Conservation (phyloP, 2,329 filamentous ascomycete species). For the Sporothrix curviconia region DNA sequence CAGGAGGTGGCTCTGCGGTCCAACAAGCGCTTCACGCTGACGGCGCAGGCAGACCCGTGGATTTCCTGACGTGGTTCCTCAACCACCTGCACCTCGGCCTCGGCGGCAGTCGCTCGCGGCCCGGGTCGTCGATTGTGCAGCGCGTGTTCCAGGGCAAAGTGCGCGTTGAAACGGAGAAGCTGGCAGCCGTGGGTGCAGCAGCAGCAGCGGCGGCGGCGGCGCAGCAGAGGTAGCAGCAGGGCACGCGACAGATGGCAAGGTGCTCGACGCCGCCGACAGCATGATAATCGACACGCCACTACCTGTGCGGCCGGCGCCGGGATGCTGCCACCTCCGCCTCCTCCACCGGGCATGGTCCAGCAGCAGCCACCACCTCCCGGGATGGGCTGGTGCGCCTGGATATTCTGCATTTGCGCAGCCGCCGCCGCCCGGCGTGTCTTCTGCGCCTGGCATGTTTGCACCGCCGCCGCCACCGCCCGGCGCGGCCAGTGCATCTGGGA, state of each 20-base stretch:
- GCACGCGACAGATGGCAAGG: background rate
- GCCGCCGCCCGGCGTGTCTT: constrained; percentile 2
- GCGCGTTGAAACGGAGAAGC: constrained; percentile 75
- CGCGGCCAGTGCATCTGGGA: background rate
- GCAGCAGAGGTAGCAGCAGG: background rate
- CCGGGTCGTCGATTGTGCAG: constrained; percentile 79
- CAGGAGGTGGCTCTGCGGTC: constrained; percentile 89
- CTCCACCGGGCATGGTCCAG: background rate
- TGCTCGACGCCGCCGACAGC: constrained; percentile 3
- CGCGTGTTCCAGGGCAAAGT: constrained; percentile 89
- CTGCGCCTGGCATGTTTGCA: background rate
- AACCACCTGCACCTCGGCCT: constrained; percentile 91
- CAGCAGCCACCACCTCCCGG: constrained; percentile 13
- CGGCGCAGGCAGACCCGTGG: constrained; percentile 90
- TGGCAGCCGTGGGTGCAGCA: constrained; percentile 18
- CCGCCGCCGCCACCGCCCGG: constrained; percentile 6
- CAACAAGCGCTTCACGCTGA: constrained; percentile 87
- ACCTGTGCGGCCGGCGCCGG: background rate
- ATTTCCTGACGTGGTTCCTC: constrained; percentile 95
- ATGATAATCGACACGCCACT: constrained; percentile 17
- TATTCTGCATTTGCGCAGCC: constrained; percentile 3
- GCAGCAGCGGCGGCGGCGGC: constrained; percentile 15
- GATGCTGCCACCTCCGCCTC: background rate
- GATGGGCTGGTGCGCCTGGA: background rate
- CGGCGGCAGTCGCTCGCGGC: constrained; percentile 81